Percentiles rank a stretch among this genome's conserved stretches.
Evolutionary conservation across 805 yeast genomes (phyloP).

Genomic region (Dipodascus albidus): DNA sequence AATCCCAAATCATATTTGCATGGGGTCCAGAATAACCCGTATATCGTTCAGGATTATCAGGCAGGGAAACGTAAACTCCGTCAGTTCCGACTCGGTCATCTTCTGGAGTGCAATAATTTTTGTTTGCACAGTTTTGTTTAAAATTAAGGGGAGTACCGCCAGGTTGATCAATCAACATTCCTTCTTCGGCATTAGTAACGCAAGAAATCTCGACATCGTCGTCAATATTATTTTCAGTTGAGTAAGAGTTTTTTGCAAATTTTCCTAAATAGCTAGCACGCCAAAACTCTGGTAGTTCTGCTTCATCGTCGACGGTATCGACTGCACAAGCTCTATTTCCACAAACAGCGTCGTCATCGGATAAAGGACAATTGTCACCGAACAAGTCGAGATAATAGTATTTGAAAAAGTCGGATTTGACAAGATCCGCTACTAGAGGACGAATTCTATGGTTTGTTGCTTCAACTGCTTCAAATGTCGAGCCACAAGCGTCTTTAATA

Average conservation of each 20-base stretch:
- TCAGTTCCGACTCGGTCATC: conserved; percentile 26
- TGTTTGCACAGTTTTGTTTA: neutral
- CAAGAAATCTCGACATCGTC: conserved; percentile 9
- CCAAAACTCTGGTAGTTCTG: conserved; percentile 59
- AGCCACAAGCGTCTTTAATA: conserved; percentile 18
- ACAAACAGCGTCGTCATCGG: conserved; percentile 75
- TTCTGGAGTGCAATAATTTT: conserved; percentile 31
- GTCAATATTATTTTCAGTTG: conserved; percentile 17
- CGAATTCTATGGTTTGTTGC: conserved; percentile 40
- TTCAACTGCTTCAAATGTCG: conserved; percentile 34
- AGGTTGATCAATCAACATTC: conserved; percentile 15
- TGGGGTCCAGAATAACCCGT: conserved; percentile 95
- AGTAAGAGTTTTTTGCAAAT: conserved; percentile 28
- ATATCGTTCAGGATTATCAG: conserved; percentile 88
- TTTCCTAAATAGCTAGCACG: conserved; percentile 60
- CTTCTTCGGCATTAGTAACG: conserved; percentile 11
- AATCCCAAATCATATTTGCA: conserved; percentile 84
- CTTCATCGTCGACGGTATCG: conserved; percentile 67
- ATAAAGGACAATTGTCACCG: conserved; percentile 63
- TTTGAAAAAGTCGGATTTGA: conserved; percentile 69
- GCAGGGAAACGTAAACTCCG: conserved; percentile 69
- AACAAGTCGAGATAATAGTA: conserved; percentile 79
- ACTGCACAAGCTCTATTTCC: conserved; percentile 85
- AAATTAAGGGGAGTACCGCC: neutral
- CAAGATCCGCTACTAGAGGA: conserved; percentile 46